Percentiles rank a stretch among this genome's conserved stretches.
Evolutionary conservation across 2,329 filamentous ascomycete genomes (phyloP).

Genomic region (Epicoccum nigrum): DNA sequence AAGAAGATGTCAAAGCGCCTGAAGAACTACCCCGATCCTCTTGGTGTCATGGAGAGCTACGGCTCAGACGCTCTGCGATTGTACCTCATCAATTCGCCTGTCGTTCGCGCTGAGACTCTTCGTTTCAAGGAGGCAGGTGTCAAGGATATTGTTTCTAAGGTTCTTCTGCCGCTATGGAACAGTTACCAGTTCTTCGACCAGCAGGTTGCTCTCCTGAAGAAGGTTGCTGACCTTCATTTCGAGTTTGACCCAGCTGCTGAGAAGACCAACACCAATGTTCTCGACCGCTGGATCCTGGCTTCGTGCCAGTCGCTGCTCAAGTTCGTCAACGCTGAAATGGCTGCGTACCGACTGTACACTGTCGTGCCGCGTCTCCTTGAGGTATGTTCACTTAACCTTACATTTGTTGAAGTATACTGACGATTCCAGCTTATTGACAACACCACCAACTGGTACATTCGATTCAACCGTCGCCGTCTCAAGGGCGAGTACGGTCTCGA

Average conservation of each 20-base stretch:
- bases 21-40: slow-evolving; percentile 94
- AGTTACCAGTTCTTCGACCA: slow-evolving; percentile 96
- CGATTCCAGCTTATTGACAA: slow-evolving; percentile 74
- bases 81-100: slow-evolving; percentile 97
- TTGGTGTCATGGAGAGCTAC: slow-evolving; percentile 81
- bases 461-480: slow-evolving; percentile 87
- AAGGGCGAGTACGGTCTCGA: slow-evolving; percentile 88
- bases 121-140: slow-evolving; percentile 91
- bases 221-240: slow-evolving; percentile 78
- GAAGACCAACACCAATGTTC: slow-evolving; percentile 82
- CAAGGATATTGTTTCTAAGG: slow-evolving; percentile 92
- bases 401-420: slow-evolving; percentile 9
- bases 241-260: slow-evolving; percentile 78
- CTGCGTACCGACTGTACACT: slow-evolving; percentile 74
- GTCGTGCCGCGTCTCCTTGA: slow-evolving; percentile 84
- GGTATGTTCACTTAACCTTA: slow-evolving; percentile 20
- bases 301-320: slow-evolving; percentile 88
- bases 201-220: slow-evolving; percentile 84
- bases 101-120: slow-evolving; percentile 88
- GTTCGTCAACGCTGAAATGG: slow-evolving; percentile 94
- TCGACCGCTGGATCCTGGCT: slow-evolving; percentile 95
- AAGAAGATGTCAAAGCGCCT: slow-evolving; percentile 99
- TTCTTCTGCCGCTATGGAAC: slow-evolving; percentile 91
- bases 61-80: slow-evolving; percentile 90
- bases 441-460: slow-evolving; percentile 98